These are phyloP conservation scores for Fusarium sp. DNA, from an alignment of 2,329 filamentous ascomycete genomes.

Conservation along the genomic window DNA sequence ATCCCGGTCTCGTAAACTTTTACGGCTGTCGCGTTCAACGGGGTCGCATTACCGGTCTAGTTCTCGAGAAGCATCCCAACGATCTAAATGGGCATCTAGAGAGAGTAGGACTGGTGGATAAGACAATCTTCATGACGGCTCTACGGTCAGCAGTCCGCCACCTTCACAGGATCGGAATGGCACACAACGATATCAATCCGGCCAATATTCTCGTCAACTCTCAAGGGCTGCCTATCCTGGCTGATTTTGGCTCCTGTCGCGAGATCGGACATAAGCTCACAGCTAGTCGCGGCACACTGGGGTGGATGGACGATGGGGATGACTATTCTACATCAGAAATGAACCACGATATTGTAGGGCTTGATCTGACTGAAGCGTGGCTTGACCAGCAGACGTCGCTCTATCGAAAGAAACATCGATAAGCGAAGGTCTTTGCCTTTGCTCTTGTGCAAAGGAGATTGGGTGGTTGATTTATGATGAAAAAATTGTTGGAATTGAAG, in stretches of 20 bases:
- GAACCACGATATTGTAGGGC: background rate
- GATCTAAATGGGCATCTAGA: background rate
- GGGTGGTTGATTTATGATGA: background rate
- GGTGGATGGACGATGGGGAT: background rate
- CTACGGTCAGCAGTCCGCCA: background rate
- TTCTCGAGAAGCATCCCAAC: background rate
- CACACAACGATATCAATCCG: slow-evolving; percentile 5
- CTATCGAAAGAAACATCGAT: background rate
- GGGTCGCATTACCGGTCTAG: background rate
- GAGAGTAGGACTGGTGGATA: background rate
- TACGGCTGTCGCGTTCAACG: background rate
- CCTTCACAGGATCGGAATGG: background rate
- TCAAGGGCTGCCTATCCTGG: background rate
- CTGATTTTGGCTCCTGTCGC: background rate
- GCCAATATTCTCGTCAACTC: slow-evolving; percentile 1
- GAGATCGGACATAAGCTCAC: slow-evolving; percentile 2
- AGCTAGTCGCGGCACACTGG: background rate
- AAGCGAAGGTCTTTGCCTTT: background rate
- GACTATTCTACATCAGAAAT: slow-evolving; percentile 2
- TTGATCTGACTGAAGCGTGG: background rate
- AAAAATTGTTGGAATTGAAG: background rate
- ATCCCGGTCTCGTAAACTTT: slow-evolving; percentile 1
- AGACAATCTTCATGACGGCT: background rate
- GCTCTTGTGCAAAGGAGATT: background rate
- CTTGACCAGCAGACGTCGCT: background rate